These are phyloP conservation scores for Talaromyces trachyspermus DNA, from an alignment of 495 filamentous ascomycete genomes.

Conservation along the genomic window DNA sequence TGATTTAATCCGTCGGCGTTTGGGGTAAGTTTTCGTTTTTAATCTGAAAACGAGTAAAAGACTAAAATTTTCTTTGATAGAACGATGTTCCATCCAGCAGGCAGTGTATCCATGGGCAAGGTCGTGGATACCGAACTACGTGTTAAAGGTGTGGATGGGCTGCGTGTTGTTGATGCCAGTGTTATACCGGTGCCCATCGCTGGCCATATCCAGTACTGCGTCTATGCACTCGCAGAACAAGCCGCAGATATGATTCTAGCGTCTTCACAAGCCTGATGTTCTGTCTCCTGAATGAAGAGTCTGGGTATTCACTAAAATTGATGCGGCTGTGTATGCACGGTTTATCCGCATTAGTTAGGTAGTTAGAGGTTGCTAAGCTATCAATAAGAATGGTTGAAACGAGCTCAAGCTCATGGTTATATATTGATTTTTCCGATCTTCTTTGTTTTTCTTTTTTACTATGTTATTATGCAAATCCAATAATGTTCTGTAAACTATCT, in stretches of 20 bases:
- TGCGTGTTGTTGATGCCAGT: constrained; percentile 61
- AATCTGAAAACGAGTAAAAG: neutral
- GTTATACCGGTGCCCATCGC: constrained; percentile 51
- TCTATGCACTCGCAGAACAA: constrained; percentile 22
- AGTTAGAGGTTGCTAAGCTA: neutral
- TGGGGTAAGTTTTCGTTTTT: neutral
- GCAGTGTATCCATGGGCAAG: constrained; percentile 57
- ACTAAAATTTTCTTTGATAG: constrained; percentile 1
- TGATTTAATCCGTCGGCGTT: constrained; percentile 3
- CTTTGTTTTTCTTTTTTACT: neutral
- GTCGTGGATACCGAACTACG: constrained; percentile 50
- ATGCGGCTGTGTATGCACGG: neutral
- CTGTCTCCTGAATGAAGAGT: neutral
- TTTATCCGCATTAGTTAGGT: too few relatives aligned
- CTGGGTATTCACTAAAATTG: neutral
- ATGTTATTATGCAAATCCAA: neutral
- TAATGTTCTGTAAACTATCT: too few relatives aligned
- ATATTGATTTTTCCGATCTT: neutral
- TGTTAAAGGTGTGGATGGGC: constrained; percentile 45
- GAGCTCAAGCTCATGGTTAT: neutral
- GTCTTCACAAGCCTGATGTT: neutral
- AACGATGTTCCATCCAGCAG: constrained; percentile 41
- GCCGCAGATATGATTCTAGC: constrained; percentile 9
- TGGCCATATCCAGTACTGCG: constrained; percentile 33
- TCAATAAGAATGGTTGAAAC: neutral